A percentile compares a stretch with the other conserved stretches of the same genome.
phyloP scores from a whole-genome alignment of 2,329 filamentous ascomycete genomes.

The Graphiopsis chlorocephala region DNA sequence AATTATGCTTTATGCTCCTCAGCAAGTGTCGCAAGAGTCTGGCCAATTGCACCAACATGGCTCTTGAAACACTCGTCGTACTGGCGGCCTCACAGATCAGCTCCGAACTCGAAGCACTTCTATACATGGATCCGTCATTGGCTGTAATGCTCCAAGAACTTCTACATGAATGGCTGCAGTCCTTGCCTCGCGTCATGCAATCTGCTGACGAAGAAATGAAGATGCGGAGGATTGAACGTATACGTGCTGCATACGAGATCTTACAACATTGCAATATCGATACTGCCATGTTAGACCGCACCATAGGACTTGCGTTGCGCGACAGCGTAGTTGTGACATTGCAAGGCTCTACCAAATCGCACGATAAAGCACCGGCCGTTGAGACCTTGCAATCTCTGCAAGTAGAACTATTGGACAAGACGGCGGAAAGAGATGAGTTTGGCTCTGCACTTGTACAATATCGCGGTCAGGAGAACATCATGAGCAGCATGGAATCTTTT shows the following conservation, averaged over 20 bases:
- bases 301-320: conserved; percentile 65
- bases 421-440: conserved; percentile 20
- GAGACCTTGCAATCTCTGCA: conserved; percentile 25
- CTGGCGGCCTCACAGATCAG: conserved; percentile 53
- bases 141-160: conserved; percentile 65
- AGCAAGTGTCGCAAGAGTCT: conserved; percentile 77
- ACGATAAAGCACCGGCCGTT: conserved; percentile 12
- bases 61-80: conserved; percentile 78
- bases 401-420: conserved; percentile 12
- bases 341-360: conserved; percentile 23
- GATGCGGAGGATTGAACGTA: conserved; percentile 66
- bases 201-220: conserved; percentile 78
- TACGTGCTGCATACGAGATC: conserved; percentile 70
- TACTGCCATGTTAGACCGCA: conserved; percentile 64
- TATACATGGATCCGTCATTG: conserved; percentile 61
- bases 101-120: conserved; percentile 56
- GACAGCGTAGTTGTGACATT: conserved; percentile 65
- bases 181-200: conserved; percentile 79
- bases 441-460: conserved; percentile 27
- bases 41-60: conserved; percentile 63
- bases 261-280: conserved; percentile 62
- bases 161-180: conserved; percentile 76
- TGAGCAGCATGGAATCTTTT: conserved; percentile 30
- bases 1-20: conserved; percentile 70
- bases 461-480: conserved; percentile 28